A percentile compares a stretch with the other conserved stretches of the same genome.
Conservation (phyloP, 2,329 filamentous ascomycete species). For the Ascochyta koolunga region DNA sequence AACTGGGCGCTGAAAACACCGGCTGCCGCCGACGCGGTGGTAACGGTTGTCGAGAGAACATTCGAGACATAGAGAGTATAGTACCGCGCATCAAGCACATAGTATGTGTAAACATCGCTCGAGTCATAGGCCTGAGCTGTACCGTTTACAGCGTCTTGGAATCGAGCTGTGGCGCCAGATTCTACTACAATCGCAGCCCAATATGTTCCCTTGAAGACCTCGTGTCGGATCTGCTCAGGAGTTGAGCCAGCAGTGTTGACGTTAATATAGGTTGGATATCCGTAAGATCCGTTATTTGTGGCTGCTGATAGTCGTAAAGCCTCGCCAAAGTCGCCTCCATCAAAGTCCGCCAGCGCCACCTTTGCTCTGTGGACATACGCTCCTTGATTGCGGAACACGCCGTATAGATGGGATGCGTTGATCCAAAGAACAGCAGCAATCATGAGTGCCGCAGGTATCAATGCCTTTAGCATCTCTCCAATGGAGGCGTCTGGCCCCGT, state of each 20-base stretch:
- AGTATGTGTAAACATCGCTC: constrained; percentile 18
- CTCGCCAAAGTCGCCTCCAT: constrained; percentile 16
- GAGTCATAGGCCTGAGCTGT: constrained; percentile 12
- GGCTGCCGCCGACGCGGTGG: constrained; percentile 13
- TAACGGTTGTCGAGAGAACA: constrained; percentile 14
- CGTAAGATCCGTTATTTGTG: constrained; percentile 17
- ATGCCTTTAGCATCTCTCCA: constrained; percentile 15
- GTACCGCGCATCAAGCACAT: constrained; percentile 13
- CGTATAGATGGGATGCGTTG: constrained; percentile 19
- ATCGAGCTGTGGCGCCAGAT: constrained; percentile 13
- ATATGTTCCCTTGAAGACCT: constrained; percentile 21
- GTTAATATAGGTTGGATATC: constrained; percentile 19
- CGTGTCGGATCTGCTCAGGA: constrained; percentile 13
- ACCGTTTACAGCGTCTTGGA: constrained; percentile 19
- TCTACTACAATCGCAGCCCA: constrained; percentile 20
- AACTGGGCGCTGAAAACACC: constrained; percentile 16
- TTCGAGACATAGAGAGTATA: constrained; percentile 14
- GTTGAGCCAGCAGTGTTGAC: constrained; percentile 9
- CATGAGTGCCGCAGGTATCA: constrained; percentile 18
- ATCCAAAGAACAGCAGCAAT: constrained; percentile 21
- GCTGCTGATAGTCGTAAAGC: constrained; percentile 15
- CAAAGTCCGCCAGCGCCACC: constrained; percentile 22
- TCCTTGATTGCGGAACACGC: constrained; percentile 15
- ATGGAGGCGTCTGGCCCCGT: constrained; percentile 2
- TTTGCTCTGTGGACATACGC: constrained; percentile 14